Evolutionary conservation across 768 basidiomycete genomes (phyloP).

Genomic region (Mycena polygramma): DNA sequence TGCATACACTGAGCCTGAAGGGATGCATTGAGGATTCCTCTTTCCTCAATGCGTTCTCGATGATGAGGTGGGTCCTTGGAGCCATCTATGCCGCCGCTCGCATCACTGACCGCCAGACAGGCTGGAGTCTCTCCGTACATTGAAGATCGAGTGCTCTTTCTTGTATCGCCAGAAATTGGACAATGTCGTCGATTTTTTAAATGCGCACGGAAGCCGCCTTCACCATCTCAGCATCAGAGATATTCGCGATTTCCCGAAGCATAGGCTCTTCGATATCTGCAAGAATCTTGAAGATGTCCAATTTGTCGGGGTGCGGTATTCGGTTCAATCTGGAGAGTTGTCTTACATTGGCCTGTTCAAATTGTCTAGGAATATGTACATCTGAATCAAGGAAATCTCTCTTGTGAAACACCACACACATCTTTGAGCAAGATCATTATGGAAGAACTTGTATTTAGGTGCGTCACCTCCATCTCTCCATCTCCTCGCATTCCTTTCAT

Average conservation of each 20-base stretch:
- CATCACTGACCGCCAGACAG: neutral
- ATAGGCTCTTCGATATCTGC: conserved; percentile 2
- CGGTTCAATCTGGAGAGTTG: no score
- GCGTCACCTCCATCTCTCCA: neutral
- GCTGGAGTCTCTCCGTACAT: neutral
- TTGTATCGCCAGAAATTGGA: neutral
- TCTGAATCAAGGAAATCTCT: neutral
- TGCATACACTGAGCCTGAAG: neutral
- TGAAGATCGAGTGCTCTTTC: neutral
- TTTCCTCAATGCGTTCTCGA: neutral
- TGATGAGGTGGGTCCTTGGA: conserved; percentile 7
- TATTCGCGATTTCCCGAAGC: rapidly evolving
- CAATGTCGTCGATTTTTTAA: neutral
- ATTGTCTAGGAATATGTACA: no score
- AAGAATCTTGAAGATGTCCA: neutral
- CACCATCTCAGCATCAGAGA: neutral
- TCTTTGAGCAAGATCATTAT: conserved; percentile 4
- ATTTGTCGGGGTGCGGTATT: neutral
- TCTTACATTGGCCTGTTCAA: neutral
- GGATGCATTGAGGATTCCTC: neutral
- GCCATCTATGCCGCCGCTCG: neutral
- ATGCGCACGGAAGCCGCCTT: neutral
- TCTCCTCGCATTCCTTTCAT: no score
- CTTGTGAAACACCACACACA: neutral
- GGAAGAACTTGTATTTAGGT: neutral